Conservation (phyloP, 2,329 filamentous ascomycete genomes). For the Elsinoe fawcettii region DNA sequence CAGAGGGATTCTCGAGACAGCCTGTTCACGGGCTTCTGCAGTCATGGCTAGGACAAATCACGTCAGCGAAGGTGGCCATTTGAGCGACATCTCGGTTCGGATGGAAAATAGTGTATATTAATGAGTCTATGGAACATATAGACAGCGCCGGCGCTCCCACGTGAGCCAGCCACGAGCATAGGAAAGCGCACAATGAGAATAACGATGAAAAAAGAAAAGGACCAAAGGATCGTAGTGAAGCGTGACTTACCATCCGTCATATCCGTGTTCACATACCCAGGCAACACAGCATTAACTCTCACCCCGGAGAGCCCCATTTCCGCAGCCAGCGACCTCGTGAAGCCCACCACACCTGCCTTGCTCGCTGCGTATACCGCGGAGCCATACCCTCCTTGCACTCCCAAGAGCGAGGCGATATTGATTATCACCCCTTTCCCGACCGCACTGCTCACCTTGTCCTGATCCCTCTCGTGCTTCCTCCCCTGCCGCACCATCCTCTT, state of each 20-base stretch:
- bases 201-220: neutral
- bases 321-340: slow-evolving; percentile 19
- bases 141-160: neutral
- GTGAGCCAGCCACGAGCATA: neutral
- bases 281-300: slow-evolving; percentile 54
- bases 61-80: slow-evolving; percentile 30
- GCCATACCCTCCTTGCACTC: slow-evolving; percentile 55
- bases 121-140: slow-evolving; percentile 5
- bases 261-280: slow-evolving; percentile 22
- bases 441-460: neutral
- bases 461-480: neutral
- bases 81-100: neutral
- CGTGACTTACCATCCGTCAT: slow-evolving; percentile 20
- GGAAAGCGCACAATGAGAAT: neutral
- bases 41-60: slow-evolving; percentile 36
- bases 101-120: slow-evolving; percentile 9
- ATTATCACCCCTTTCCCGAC: slow-evolving; percentile 56
- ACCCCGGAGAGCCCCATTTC: slow-evolving; percentile 48
- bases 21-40: slow-evolving; percentile 35
- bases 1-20: slow-evolving; percentile 35
- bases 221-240: neutral
- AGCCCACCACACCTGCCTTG: slow-evolving; percentile 20
- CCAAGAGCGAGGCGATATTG: slow-evolving; percentile 73
- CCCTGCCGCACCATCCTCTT: slow-evolving; percentile 41
- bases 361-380: slow-evolving; percentile 40